phyloP scores from a whole-genome alignment of 1,284 basidiomycete genomes.

The Ganoderma leucocontextum region DNA sequence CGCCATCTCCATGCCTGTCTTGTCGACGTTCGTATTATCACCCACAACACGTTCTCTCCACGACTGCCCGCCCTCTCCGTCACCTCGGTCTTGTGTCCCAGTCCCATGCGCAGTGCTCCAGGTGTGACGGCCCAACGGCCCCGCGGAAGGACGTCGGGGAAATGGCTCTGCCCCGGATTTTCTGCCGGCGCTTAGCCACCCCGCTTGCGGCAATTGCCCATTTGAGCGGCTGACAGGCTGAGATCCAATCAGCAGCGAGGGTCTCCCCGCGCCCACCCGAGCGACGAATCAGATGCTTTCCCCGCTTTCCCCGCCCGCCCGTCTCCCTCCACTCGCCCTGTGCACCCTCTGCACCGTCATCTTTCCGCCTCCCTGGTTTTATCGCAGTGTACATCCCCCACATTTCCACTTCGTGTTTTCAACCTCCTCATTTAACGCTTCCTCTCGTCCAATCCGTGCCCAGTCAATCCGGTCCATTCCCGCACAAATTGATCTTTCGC shows the following conservation, averaged over 20 bases:
- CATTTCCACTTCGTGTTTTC: neutral
- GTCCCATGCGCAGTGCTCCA: slow-evolving; percentile 12
- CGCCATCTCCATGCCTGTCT: slow-evolving; percentile 15
- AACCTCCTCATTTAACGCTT: neutral
- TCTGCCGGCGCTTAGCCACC: slow-evolving; percentile 28
- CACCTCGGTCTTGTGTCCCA: slow-evolving; percentile 3
- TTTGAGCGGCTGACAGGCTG: slow-evolving; percentile 10
- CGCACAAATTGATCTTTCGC: slow-evolving; percentile 13
- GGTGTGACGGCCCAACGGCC: slow-evolving; percentile 13
- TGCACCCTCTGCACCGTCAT: neutral
- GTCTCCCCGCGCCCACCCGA: slow-evolving; percentile 9
- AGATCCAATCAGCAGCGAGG: slow-evolving; percentile 11
- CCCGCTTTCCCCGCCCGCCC: slow-evolving; percentile 8
- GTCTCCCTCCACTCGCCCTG: slow-evolving; percentile 2
- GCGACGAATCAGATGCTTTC: slow-evolving; percentile 12
- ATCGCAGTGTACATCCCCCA: neutral
- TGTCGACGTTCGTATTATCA: neutral
- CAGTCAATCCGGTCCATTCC: slow-evolving; percentile 21
- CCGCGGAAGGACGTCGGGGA: slow-evolving; percentile 28
- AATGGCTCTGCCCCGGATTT: slow-evolving; percentile 33
- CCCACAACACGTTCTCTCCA: slow-evolving; percentile 9
- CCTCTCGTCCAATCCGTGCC: slow-evolving; percentile 11
- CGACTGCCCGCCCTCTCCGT: slow-evolving; percentile 5
- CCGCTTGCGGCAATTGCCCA: slow-evolving; percentile 28
- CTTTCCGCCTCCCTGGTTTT: neutral